Conservation (phyloP, 305 asterid species). For the Stenogyne calaminthoides region DNA sequence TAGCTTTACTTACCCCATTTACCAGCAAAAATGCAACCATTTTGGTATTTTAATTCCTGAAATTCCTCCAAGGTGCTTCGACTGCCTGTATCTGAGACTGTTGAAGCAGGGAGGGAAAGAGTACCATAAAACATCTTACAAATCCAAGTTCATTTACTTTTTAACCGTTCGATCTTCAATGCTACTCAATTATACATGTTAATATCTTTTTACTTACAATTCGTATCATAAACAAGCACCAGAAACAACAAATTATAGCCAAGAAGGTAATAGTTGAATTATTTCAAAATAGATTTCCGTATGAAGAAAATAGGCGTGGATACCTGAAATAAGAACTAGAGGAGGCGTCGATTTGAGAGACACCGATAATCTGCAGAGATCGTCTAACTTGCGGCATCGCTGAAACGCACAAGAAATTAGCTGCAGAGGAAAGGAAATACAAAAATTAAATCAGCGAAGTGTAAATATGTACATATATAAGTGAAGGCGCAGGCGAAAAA, state of each 20-base stretch:
- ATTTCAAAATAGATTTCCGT: constrained; percentile 13
- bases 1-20: constrained; percentile 68
- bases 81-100: constrained; percentile 88
- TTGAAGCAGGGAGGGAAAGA: constrained; percentile 23
- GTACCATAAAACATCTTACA: constrained; percentile 11
- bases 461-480: neutral
- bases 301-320: neutral
- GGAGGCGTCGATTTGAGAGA: constrained; percentile 51
- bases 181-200: constrained; percentile 4
- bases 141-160: constrained; percentile 3
- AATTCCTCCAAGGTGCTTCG: constrained; percentile 71
- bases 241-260: constrained; percentile 4
- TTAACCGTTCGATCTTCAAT: neutral
- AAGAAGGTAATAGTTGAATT: neutral
- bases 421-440: constrained; percentile 38
- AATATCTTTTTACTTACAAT: neutral
- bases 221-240: constrained; percentile 2
- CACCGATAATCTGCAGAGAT: constrained; percentile 72
- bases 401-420: constrained; percentile 66
- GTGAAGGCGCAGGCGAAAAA: neutral
- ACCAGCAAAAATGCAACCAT: constrained; percentile 35
- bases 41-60: constrained; percentile 40
- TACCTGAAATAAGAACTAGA: constrained; percentile 65
- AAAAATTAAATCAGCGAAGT: constrained; percentile 7
- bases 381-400: constrained; percentile 70